Base-by-base conservation (phyloP, 2,329 filamentous ascomycete genomes). In the Davidsoniella neocaledoniae region DNA sequence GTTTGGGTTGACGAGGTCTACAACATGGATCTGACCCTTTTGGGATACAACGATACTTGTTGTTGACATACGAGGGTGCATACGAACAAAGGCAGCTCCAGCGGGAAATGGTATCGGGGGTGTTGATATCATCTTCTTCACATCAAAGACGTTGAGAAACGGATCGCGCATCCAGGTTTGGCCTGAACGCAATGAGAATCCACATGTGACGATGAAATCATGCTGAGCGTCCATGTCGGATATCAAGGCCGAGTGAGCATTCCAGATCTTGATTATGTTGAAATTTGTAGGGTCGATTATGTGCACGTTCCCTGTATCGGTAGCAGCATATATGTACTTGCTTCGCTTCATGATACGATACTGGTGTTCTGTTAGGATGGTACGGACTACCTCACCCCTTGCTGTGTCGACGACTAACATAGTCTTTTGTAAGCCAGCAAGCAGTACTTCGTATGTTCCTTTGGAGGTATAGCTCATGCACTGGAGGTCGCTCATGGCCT, bases 181-280 rank as follows among this genome's bases (percentile, higher is more conserved):
- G 2, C 67, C 65, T 59, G 88, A 86, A 56, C 90, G 78, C 21
- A 86, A 74, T 1, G 90, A 94, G 65, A 86, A 94, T 36, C 91
- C 91, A 63, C 91, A 98, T 4, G 91, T 96, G 19, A 96, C 83
- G 49, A 98, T 79, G 56, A 91, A 91, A 62, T 96, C 90, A 59
- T 91, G 86, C 60, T 91, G 85, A 7, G 88, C 86, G 66, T 98
- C 91, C 85, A 98, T 95, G 62, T 96, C 90, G 63, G 86, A 94
- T 61, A 98, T 85, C 47, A 80, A 77, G 7, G 86, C 84, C 1
- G 82, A 81, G 61, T 98, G 91, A 0, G 90, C 87, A 61, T 86
- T 86, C 84, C 91, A 98, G 9, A 77, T 78, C 62, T 90, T 93
- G 57, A 91, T 71, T 4, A 94, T 73, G 40, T 77, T 74, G 59